These are phyloP conservation scores for Ustilago loliicola DNA, from an alignment of 1,284 basidiomycete species.

Conservation along the genomic window DNA sequence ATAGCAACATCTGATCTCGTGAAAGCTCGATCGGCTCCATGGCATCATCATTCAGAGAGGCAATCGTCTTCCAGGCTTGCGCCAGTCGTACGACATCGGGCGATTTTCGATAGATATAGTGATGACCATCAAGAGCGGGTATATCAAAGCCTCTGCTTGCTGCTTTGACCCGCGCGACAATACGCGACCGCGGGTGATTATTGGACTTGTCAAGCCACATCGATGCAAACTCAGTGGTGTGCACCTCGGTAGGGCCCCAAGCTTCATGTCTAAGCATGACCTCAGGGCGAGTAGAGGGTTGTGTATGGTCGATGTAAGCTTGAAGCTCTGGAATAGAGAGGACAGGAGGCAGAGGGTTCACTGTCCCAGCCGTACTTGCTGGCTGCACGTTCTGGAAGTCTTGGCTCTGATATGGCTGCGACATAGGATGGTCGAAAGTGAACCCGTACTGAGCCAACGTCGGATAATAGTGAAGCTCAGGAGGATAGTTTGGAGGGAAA, in stretches of 20 bases:
- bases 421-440: not conserved
- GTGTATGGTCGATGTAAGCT: too few species aligned
- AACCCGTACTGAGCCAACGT: not conserved
- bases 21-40: not conserved
- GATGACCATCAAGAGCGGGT: not conserved
- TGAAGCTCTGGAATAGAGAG: too few species aligned
- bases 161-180: too few species aligned
- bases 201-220: too few species aligned
- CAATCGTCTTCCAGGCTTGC: not conserved
- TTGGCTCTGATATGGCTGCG: not conserved
- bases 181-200: too few species aligned
- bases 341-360: too few species aligned
- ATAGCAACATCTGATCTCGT: not conserved
- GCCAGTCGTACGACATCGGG: not conserved
- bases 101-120: not conserved
- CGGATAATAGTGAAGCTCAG: constrained; percentile 2
- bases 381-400: not conserved
- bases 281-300: too few species aligned
- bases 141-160: too few species aligned
- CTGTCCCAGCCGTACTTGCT: not conserved
- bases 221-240: too few species aligned
- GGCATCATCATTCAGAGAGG: not conserved
- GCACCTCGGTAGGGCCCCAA: too few species aligned
- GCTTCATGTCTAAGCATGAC: not conserved
- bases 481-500: constrained; percentile 4